A percentile compares a stretch with the other conserved stretches of the same genome.
These are phyloP conservation scores for Chlamydomonas applanata DNA, from an alignment of 139 green algal species.

Conservation along the genomic window DNA sequence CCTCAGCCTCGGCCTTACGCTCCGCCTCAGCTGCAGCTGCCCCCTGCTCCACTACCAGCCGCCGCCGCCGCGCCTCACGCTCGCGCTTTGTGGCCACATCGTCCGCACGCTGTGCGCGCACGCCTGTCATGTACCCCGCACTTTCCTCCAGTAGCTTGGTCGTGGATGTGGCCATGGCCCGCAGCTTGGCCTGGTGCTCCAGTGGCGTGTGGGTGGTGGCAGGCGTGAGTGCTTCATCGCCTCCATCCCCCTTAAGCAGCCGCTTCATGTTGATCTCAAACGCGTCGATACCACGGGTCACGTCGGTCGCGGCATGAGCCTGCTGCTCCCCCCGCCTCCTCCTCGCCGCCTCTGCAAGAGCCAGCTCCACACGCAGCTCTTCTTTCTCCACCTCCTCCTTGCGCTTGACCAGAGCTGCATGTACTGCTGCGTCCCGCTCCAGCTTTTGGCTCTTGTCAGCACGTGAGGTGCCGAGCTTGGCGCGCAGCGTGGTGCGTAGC, in stretches of 20 bases:
- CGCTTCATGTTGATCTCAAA: constrained; percentile 78
- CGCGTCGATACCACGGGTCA: constrained; percentile 57
- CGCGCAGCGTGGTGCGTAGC: constrained; percentile 14
- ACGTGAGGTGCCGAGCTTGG: constrained; percentile 17
- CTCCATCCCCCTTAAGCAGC: constrained; percentile 37
- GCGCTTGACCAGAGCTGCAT: constrained; percentile 45
- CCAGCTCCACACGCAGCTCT: constrained; percentile 65
- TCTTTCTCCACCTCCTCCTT: constrained; percentile 54
- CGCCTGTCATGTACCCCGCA: constrained; percentile 5
- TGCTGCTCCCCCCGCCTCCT: constrained; percentile 28
- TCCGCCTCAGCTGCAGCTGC: constrained; percentile 35
- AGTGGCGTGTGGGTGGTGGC: constrained; percentile 30
- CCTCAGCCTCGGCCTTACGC: constrained; percentile 34
- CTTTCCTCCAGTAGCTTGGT: constrained; percentile 43
- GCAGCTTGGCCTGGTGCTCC: constrained; percentile 53
- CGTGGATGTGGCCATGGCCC: constrained; percentile 33
- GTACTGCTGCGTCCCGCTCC: constrained; percentile 44
- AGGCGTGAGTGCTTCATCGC: not conserved
- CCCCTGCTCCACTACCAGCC: constrained; percentile 58
- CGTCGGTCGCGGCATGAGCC: constrained; percentile 44
- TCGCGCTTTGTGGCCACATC: constrained; percentile 59
- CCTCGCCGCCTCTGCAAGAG: constrained; percentile 44
- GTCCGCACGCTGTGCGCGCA: constrained; percentile 34
- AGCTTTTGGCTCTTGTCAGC: constrained; percentile 38
- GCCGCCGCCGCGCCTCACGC: constrained; percentile 51